Percentiles rank a stretch among this genome's conserved stretches.
These are phyloP conservation scores for Aureobasidium sp. DNA, from an alignment of 2,329 filamentous ascomycete species.

Conservation along the genomic window DNA sequence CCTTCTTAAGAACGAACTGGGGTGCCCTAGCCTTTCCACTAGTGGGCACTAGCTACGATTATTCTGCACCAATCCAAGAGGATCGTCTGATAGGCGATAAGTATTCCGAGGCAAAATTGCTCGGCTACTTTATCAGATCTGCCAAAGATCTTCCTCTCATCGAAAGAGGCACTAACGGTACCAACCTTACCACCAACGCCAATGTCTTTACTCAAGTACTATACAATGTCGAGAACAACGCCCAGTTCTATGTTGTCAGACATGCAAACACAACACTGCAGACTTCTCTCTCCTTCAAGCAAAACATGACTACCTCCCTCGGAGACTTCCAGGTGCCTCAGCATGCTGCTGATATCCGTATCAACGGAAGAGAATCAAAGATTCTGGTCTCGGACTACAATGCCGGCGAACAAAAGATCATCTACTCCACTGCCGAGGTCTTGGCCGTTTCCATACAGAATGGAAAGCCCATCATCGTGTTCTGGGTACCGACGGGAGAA, in stretches of 20 bases:
- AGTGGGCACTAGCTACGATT: slow-evolving; percentile 46
- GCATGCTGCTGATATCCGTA: slow-evolving; percentile 42
- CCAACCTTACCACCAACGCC: slow-evolving; percentile 39
- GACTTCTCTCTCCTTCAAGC: slow-evolving; percentile 47
- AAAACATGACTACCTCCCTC: slow-evolving; percentile 50
- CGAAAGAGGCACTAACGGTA: slow-evolving; percentile 44
- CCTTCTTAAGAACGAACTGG: slow-evolving; percentile 60
- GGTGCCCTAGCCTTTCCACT: slow-evolving; percentile 52
- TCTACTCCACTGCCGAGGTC: slow-evolving; percentile 52
- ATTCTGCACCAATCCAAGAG: slow-evolving; percentile 55
- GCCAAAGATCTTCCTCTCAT: slow-evolving; percentile 52
- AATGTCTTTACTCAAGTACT: slow-evolving; percentile 49
- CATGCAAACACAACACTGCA: slow-evolving; percentile 48
- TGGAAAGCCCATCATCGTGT: slow-evolving; percentile 31
- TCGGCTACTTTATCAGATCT: slow-evolving; percentile 54
- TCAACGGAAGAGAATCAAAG: slow-evolving; percentile 58
- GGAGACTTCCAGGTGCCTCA: slow-evolving; percentile 44
- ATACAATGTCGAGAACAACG: slow-evolving; percentile 52
- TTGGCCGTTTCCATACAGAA: slow-evolving; percentile 33
- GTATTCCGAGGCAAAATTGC: slow-evolving; percentile 57
- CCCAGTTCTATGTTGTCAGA: slow-evolving; percentile 53
- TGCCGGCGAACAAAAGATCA: slow-evolving; percentile 45
- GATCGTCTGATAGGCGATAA: slow-evolving; percentile 54
- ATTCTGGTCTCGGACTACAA: slow-evolving; percentile 55
- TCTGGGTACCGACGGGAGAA: slow-evolving; percentile 35